Conservation (phyloP, 352 stramenopile species). For the Globisporangium orthogonon region DNA sequence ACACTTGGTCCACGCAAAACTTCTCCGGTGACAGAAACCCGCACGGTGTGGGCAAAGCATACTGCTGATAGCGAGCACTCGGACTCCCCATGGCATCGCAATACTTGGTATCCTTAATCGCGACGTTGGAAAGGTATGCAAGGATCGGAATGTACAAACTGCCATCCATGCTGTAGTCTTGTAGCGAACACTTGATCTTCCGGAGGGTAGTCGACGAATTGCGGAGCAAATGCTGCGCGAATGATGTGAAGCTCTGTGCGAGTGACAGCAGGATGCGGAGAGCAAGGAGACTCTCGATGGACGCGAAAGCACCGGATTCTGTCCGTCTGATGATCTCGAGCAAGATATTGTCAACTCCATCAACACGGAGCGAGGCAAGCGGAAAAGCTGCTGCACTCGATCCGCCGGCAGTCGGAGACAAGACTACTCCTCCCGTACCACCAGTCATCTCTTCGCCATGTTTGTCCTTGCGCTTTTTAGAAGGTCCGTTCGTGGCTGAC, state of each 20-base stretch:
- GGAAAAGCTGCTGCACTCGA: not conserved
- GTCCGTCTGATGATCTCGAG: slow-evolving; percentile 46
- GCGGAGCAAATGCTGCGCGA: slow-evolving; percentile 44
- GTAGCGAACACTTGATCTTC: slow-evolving; percentile 42
- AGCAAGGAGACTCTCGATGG: slow-evolving; percentile 34
- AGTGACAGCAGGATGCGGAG: slow-evolving; percentile 56
- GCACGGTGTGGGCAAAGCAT: slow-evolving; percentile 21
- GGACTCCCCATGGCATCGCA: slow-evolving; percentile 23
- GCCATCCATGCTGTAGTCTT: slow-evolving; percentile 34
- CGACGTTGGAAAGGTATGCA: slow-evolving; percentile 53
- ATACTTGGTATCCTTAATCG: slow-evolving; percentile 52
- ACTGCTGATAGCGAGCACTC: slow-evolving; percentile 17
- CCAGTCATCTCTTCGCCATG: slow-evolving; percentile 7
- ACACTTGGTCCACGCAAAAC: slow-evolving; percentile 42
- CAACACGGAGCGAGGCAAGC: slow-evolving; percentile 8
- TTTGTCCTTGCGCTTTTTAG: slow-evolving; percentile 35
- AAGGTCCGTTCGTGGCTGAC: not conserved
- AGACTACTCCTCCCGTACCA: not conserved
- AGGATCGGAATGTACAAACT: slow-evolving; percentile 55
- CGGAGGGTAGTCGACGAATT: slow-evolving; percentile 17
- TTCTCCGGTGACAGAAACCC: slow-evolving; percentile 13
- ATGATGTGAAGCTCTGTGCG: slow-evolving; percentile 33
- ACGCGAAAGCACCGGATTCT: slow-evolving; percentile 19
- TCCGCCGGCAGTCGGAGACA: not conserved
- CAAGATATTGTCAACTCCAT: slow-evolving; percentile 38